Evolutionary conservation across 2,329 filamentous ascomycete species (phyloP).

Genomic region (Aureobasidium sp.): DNA sequence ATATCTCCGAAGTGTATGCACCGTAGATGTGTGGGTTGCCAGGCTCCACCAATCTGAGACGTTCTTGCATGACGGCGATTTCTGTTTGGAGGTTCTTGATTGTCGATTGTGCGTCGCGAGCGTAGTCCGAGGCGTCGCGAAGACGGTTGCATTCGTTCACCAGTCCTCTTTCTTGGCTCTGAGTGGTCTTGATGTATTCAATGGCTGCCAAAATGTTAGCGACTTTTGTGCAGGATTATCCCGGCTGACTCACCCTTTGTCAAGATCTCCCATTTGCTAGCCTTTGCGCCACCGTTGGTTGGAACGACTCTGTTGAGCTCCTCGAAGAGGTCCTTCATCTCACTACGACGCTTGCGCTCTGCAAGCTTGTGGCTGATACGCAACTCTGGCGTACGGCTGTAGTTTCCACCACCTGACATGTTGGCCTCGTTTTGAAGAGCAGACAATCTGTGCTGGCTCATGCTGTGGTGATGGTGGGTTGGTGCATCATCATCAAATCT

Average conservation of each 20-base stretch:
- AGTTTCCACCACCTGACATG: slow-evolving; percentile 59
- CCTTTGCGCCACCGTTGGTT: slow-evolving; percentile 74
- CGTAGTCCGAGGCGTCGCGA: slow-evolving; percentile 38
- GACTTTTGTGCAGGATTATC: background rate
- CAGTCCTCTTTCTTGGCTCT: slow-evolving; percentile 34
- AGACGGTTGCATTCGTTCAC: slow-evolving; percentile 35
- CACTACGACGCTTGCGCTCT: slow-evolving; percentile 73
- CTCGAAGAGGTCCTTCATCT: slow-evolving; percentile 85
- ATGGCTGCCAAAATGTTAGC: slow-evolving; percentile 25
- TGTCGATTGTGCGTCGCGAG: slow-evolving; percentile 40
- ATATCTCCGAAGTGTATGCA: slow-evolving; percentile 37
- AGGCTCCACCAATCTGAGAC: slow-evolving; percentile 41
- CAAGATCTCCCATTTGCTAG: slow-evolving; percentile 83
- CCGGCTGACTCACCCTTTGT: slow-evolving; percentile 61
- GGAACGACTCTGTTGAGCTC: slow-evolving; percentile 71
- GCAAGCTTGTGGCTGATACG: slow-evolving; percentile 80
- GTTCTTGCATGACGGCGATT: slow-evolving; percentile 39
- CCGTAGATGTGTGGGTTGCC: slow-evolving; percentile 42
- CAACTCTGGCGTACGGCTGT: slow-evolving; percentile 74
- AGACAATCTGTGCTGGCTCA: slow-evolving; percentile 66
- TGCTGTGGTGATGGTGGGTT: slow-evolving; percentile 60
- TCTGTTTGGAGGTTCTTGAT: slow-evolving; percentile 43
- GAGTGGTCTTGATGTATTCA: slow-evolving; percentile 40
- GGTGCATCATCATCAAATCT: slow-evolving; percentile 57
- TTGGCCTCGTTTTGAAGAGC: slow-evolving; percentile 54